phyloP scores from a whole-genome alignment of 306 rosid genomes.

The Prunus kanzakura region DNA sequence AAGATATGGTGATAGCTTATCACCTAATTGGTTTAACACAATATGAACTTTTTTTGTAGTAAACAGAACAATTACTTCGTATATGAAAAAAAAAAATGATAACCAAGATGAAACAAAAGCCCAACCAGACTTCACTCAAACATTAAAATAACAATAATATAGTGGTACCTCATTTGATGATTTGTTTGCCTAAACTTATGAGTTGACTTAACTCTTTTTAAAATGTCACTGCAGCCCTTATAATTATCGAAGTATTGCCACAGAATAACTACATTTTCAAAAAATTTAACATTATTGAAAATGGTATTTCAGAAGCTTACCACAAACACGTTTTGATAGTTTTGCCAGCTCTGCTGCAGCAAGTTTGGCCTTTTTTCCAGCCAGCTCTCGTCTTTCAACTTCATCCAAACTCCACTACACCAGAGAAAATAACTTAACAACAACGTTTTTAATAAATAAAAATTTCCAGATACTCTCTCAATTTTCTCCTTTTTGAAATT shows the following conservation, averaged over 20 bases:
- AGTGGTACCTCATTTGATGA: background rate
- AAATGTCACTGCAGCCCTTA: background rate
- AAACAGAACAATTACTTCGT: background rate
- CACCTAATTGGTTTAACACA: background rate
- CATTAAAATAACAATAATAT: too few relatives aligned
- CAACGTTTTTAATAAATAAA: background rate
- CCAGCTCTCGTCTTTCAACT: slow-evolving; percentile 81
- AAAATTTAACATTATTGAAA: background rate
- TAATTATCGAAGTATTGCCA: background rate
- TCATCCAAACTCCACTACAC: slow-evolving; percentile 83
- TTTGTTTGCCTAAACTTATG: background rate
- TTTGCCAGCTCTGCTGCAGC: slow-evolving; percentile 96
- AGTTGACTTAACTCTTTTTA: background rate
- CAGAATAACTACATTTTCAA: background rate
- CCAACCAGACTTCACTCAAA: too few relatives aligned
- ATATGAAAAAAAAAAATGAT: background rate
- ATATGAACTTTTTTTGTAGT: background rate
- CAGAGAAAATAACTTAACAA: slow-evolving; percentile 30
- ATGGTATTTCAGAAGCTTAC: slow-evolving; percentile 45
- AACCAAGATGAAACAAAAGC: too few relatives aligned
- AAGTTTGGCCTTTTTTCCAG: slow-evolving; percentile 89
- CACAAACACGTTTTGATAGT: slow-evolving; percentile 71
- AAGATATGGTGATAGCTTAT: background rate
- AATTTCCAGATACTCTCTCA: background rate
- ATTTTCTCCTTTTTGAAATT: background rate